Conservation (phyloP, 139 green algal species). For the Diplosphaera chodatii region DNA sequence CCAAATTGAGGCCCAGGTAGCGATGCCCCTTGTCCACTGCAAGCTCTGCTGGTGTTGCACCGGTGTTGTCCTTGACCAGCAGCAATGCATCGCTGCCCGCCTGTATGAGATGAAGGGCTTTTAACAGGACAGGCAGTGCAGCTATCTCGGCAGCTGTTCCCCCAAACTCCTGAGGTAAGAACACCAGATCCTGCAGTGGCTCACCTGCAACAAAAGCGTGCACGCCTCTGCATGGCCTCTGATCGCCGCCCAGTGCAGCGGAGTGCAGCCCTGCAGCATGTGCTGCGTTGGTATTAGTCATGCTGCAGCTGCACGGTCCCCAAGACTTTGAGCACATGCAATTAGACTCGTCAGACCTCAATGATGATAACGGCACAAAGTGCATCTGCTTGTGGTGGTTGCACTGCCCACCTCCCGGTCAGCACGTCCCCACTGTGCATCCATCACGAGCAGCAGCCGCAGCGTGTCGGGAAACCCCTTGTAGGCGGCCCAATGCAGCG, state of each 20-base stretch:
- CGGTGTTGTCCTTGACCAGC: constrained; percentile 64
- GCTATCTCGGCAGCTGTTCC: too few relatives aligned
- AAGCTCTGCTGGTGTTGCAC: constrained; percentile 79
- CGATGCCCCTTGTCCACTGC: constrained; percentile 88
- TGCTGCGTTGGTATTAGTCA: too few relatives aligned
- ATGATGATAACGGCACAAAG: too few relatives aligned
- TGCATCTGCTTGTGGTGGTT: too few relatives aligned
- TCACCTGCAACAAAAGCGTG: constrained; percentile 83
- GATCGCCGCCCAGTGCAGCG: constrained; percentile 95
- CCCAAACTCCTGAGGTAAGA: too few relatives aligned
- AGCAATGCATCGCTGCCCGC: constrained; percentile 59
- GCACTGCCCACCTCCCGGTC: constrained; percentile 64
- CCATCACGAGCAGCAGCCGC: constrained; percentile 86
- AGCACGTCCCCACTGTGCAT: constrained; percentile 31
- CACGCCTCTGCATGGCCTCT: constrained; percentile 83
- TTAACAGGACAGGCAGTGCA: too few relatives aligned
- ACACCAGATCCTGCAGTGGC: too few relatives aligned
- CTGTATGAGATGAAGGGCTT: too few relatives aligned
- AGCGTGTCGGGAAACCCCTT: constrained; percentile 86
- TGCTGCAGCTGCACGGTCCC: too few relatives aligned
- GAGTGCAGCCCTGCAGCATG: constrained; percentile 76
- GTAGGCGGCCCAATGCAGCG: constrained; percentile 82
- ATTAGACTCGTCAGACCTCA: too few relatives aligned
- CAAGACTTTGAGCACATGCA: too few relatives aligned
- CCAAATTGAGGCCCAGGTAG: constrained; percentile 58